Evolutionary conservation across 75 land plant genomes (phyloP), one percentile per base, ranked within the genome.

Genomic region (Gnetum montanum): DNA sequence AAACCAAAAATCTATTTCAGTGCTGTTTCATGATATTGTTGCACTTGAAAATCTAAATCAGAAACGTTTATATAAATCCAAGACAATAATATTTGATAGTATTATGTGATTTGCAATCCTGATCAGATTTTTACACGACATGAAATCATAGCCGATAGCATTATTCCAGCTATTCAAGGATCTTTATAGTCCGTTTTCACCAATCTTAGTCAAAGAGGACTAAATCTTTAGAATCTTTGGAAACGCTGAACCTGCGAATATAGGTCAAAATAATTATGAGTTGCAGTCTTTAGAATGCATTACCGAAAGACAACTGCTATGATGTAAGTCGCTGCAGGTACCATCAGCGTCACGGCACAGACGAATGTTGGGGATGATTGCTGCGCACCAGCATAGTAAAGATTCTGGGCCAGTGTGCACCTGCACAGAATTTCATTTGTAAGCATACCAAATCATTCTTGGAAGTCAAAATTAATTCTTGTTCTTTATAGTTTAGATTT

Each of bases 291-390:
- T 2, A 20, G 6, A 3, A 8, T 4, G n/a, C n/a, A 8, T 8
- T 69, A 90, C 96, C 85, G 70, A 58, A 77, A 73, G n/a, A 70
- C 46, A n/a, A 72, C 64, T 29, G 96, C 88, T 38, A 90, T 63
- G 51, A 78, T 16, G 46, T 83, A 90, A 25, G 92, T 86, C 43
- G 78, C 20, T 5, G 83, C 88, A 18, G 96, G 96, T 6, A 77
- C 49, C 16, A 74, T 28, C 49, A 86, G 82, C n/a, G 47, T 69
- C 23, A 83, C 43, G 4, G 92, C 88, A 43, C 84, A 72, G 13
- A 80, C 74, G 41, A 86, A 77, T 3, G 87, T 83, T 10, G 96
- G 67, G 19, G 79, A 63, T 0, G 93, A 72, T 25, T 70, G 43
- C 24, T 70, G 63, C 20, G 79, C 62, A 1, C 83, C 87, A 2